Evolutionary conservation across 2,329 filamentous ascomycete species (phyloP), one percentile per base, ranked within the genome.

Genomic region (Escovopsis sp.): DNA sequence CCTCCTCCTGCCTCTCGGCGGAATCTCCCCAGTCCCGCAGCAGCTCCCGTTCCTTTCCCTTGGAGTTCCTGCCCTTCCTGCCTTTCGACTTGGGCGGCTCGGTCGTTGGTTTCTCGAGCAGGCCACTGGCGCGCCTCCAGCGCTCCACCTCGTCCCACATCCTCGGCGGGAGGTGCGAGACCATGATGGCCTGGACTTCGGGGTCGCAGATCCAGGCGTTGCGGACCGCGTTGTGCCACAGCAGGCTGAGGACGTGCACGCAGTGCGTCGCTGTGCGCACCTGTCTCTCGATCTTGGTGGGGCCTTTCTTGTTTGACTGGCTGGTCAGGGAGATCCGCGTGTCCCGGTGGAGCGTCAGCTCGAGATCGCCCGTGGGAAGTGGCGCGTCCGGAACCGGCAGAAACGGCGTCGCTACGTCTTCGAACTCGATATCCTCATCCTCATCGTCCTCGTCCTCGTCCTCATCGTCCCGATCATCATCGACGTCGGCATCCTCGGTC

Each of bases 201-300:
- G 71, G 59, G 51, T 96, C 84, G 50, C 84, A 84, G 15, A 87
- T 63, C 81, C 89, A 96, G 0, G 76, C 69, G 57, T 96, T 95
- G 35, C 84, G 76, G 12, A 91, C 62, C 0, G 84, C 75, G 55
- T 96, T 96, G 57, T 96, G 88, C 71, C 82, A 95, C 45, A 98
- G 71, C 13, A 98, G 66, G 40, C 79, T 75, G 56, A 93, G 79
- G 2, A 96, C 87, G 59, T 98, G 91, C 50, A 94, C 71, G 51
- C 84, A 84, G 59, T 98, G 91, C 1, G 86, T 87, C 4, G 79
- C 71, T 30, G 79, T 73, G 24, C 91, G 74, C 43, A 89, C 82
- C 45, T 78, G 74, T 40, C 85, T 76, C 55, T 95, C 86, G 25
- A 82, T 76, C 61, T 94, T 94, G 3, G 84, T 82, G 0, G 84